These are phyloP conservation scores for Trichoderma orchidacearum DNA, from an alignment of 495 filamentous ascomycete genomes.

Conservation along the genomic window DNA sequence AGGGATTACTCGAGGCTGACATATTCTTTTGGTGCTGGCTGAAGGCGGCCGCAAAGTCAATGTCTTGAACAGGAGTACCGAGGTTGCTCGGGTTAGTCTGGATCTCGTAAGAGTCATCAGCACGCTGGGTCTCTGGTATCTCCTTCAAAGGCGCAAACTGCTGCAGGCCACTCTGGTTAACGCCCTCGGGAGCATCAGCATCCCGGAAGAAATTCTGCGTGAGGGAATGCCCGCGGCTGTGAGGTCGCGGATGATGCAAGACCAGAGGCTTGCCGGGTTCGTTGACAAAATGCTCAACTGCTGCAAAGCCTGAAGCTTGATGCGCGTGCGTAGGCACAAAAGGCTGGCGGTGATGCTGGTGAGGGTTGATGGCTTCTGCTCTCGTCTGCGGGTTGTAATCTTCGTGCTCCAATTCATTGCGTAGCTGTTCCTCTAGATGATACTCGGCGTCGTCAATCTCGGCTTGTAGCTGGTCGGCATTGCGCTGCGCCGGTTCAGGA, in stretches of 20 bases:
- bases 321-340: slow-evolving; percentile 15
- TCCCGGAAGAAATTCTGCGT: slow-evolving; percentile 38
- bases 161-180: slow-evolving; percentile 19
- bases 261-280: slow-evolving; percentile 31
- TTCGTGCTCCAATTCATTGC: slow-evolving; percentile 56
- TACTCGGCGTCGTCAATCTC: slow-evolving; percentile 81
- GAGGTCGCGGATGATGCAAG: slow-evolving; percentile 47
- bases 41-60: slow-evolving; percentile 24
- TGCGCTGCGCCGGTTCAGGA: slow-evolving; percentile 21
- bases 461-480: slow-evolving; percentile 51
- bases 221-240: slow-evolving; percentile 43
- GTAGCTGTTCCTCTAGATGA: slow-evolving; percentile 60
- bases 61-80: slow-evolving; percentile 41
- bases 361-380: slow-evolving; percentile 18
- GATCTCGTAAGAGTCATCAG: slow-evolving; percentile 46
- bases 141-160: slow-evolving; percentile 13
- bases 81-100: slow-evolving; percentile 66
- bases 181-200: slow-evolving; percentile 16
- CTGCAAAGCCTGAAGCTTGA: slow-evolving; percentile 24
- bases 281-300: slow-evolving; percentile 23
- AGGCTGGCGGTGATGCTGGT: too few species aligned
- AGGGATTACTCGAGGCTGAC: slow-evolving; percentile 36
- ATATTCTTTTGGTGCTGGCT: slow-evolving; percentile 22
- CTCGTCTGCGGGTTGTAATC: slow-evolving; percentile 41
- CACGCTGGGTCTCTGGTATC: slow-evolving; percentile 12